Base-by-base conservation (phyloP, 805 yeast genomes). In the Huiozyma sinensis region DNA sequence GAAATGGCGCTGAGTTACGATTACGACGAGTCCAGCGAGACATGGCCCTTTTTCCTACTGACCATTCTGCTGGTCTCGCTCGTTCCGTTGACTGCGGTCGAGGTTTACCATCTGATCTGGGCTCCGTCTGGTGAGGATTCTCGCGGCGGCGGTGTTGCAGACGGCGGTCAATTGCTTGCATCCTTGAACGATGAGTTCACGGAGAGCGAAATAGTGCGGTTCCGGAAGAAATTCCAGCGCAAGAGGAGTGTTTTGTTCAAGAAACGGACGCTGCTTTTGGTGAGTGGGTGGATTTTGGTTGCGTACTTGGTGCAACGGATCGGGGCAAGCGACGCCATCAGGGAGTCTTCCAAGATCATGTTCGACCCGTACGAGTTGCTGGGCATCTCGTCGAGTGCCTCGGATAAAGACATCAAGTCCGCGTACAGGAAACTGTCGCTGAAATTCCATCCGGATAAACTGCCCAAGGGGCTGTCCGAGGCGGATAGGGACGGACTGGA, bases 331-430 rank as follows among this genome's bases (percentile, higher is more conserved):
- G 69, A 67, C 50, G 72, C 74, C 13, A 72, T 75, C 44, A 60
- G 63, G 32, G 71, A 71, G 5, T 64, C 74, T 27, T 71, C 66
- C 6, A 47, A 58, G 6, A 58, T 59, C 1, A 48, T 67, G 29
- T 92, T 90, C 64, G 97, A 92, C 66, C 98, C 98, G 1, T 90
- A 89, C 70, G 84, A 81, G 47, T 76, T 92, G 47, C 72, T 92
- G 54, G 94, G 83, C 33, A 71, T 90, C 33, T 71, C 83, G 24
- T 71, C 73, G 38, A 69, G 80, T 33, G 78, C 97, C 7, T 57
- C 76, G 8, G 95, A 84, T 41, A 78, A 76, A 56, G 88, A 82
- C 44, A 76, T 92, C 64, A 87, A 84, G 62, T 70, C 84, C 40
- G 81, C 81, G 28, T 92, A 85, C 67, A 79, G 95, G 66, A 86